Conservation (phyloP, 768 basidiomycete species). For the Agaricus sinodeliciosus region DNA sequence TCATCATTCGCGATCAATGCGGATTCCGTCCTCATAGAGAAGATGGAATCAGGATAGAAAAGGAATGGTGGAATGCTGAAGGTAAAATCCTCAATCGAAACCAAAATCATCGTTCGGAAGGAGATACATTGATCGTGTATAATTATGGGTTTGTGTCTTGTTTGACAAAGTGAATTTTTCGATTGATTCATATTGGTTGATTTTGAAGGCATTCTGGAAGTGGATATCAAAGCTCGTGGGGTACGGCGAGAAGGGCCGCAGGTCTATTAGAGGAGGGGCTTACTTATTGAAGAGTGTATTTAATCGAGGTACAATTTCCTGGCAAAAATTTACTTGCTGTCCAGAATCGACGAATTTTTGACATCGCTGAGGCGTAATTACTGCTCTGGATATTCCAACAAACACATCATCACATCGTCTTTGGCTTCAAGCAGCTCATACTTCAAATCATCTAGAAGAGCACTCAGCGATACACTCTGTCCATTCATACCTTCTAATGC, state of each 20-base stretch:
- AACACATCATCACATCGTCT: too few relatives aligned
- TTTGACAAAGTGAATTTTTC: neutral
- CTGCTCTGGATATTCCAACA: too few relatives aligned
- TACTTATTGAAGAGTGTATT: neutral
- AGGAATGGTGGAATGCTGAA: conserved; percentile 24
- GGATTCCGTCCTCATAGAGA: conserved; percentile 51
- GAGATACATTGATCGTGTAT: conserved; percentile 19
- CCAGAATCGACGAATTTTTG: too few relatives aligned
- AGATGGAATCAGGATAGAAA: conserved; percentile 54
- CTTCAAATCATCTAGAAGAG: too few relatives aligned
- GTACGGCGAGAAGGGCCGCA: conserved; percentile 14
- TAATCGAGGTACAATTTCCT: too few relatives aligned
- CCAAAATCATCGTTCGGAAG: conserved; percentile 11
- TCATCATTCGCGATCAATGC: conserved; percentile 45
- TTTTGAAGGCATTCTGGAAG: conserved; percentile 15
- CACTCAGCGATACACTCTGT: too few relatives aligned
- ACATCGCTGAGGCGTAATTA: too few relatives aligned
- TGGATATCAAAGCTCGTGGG: conserved; percentile 17
- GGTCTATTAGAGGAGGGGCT: conserved; percentile 14
- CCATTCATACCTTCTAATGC: too few relatives aligned
- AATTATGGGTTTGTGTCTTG: conserved; percentile 27
- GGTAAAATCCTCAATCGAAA: conserved; percentile 10
- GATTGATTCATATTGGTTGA: neutral
- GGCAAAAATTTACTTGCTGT: too few relatives aligned
- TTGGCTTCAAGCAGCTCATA: too few relatives aligned